These are phyloP conservation scores for Phaffia australis DNA, from an alignment of 768 basidiomycete genomes.

Conservation along the genomic window DNA sequence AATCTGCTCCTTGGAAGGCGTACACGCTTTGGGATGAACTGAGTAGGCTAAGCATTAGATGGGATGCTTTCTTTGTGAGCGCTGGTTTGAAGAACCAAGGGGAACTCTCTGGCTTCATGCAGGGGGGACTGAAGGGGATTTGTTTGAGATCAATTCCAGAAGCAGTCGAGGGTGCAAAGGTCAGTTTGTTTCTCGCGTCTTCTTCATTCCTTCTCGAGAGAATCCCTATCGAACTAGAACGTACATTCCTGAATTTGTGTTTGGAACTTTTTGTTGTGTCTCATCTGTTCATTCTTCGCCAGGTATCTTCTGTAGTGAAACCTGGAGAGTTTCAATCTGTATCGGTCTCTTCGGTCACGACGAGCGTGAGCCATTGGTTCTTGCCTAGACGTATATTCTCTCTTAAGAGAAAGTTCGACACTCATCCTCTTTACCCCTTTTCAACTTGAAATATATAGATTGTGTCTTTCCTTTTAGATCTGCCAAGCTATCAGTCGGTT, in stretches of 20 bases:
- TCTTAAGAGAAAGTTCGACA: neutral
- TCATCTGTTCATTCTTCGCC: too few species aligned
- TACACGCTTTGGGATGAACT: constrained; percentile 9
- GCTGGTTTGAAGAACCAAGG: neutral
- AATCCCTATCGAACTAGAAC: too few species aligned
- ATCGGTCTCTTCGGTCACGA: neutral
- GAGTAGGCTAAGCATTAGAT: neutral
- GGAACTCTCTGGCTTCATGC: constrained; percentile 1
- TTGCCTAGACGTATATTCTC: neutral
- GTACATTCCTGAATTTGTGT: too few species aligned
- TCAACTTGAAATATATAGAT: neutral
- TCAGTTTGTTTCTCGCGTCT: neutral
- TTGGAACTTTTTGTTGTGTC: too few species aligned
- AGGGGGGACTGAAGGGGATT: neutral
- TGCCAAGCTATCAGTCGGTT: neutral
- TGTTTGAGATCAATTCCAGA: constrained; percentile 18
- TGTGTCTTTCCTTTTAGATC: constrained; percentile 17
- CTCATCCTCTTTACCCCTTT: neutral
- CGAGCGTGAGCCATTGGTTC: neutral
- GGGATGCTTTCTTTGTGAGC: constrained; percentile 13
- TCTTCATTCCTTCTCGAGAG: too few species aligned
- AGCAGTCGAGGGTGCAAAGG: constrained; percentile 20
- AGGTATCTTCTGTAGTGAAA: neutral
- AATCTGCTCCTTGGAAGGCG: constrained; percentile 16
- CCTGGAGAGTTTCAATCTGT: constrained; percentile 10